These are phyloP conservation scores for Neodidymelliopsis sp. DNA, from an alignment of 2,329 filamentous ascomycete species.

Conservation along the genomic window DNA sequence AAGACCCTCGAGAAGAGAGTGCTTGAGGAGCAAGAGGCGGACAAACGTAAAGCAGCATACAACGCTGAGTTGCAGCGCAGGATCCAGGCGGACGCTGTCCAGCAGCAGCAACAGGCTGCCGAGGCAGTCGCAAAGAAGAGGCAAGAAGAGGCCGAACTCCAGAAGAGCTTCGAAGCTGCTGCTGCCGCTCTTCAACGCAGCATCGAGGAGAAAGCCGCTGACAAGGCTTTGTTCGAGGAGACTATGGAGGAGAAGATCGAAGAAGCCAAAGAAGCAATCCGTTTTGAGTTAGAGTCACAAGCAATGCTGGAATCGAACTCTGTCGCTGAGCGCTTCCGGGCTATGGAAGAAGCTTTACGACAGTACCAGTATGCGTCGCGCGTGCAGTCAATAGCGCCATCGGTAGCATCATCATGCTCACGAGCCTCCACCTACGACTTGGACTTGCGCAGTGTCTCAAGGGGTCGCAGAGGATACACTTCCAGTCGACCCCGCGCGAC, in stretches of 20 bases:
- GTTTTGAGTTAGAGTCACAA: conserved; percentile 42
- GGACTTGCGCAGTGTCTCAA: conserved; percentile 17
- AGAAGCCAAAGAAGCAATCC: conserved; percentile 43
- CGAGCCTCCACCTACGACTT: conserved; percentile 11
- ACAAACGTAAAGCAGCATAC: conserved; percentile 39
- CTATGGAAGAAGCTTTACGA: conserved; percentile 39
- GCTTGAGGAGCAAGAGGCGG: conserved; percentile 51
- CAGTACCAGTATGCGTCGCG: conserved; percentile 23
- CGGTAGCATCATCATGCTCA: conserved; percentile 1
- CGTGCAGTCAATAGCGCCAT: conserved; percentile 18
- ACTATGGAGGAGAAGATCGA: conserved; percentile 38
- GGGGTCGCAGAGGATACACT: conserved; percentile 17
- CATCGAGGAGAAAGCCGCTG: conserved; percentile 37
- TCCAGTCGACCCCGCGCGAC: conserved; percentile 23
- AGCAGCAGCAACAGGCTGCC: conserved; percentile 37
- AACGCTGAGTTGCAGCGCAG: conserved; percentile 42
- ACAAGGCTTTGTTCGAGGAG: conserved; percentile 39
- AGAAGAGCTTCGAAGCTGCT: conserved; percentile 38
- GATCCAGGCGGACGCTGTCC: conserved; percentile 42
- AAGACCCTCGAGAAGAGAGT: conserved; percentile 65
- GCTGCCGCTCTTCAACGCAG: conserved; percentile 35
- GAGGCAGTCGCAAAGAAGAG: conserved; percentile 35
- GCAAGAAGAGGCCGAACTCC: conserved; percentile 35
- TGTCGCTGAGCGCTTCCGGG: conserved; percentile 40
- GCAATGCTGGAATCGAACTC: conserved; percentile 37